phyloP scores from a whole-genome alignment of 306 rosid species.

The Cercis canadensis region DNA sequence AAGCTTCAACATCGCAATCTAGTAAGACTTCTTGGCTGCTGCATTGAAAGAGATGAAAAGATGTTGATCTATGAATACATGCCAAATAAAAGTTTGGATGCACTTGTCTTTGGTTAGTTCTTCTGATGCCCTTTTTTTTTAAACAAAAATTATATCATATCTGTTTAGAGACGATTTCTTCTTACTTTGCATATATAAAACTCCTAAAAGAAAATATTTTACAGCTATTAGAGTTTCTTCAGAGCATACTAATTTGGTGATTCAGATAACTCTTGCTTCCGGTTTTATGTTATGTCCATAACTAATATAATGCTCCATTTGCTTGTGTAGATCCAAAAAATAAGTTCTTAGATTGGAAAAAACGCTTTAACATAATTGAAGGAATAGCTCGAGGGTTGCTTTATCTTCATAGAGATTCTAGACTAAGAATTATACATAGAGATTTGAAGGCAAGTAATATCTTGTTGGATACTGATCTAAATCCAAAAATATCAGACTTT shows the following conservation, averaged over 20 bases:
- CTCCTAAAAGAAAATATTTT: too few species aligned
- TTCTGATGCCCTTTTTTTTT: neutral
- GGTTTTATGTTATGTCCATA: neutral
- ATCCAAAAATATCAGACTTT: slow-evolving; percentile 45
- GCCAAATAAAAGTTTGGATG: slow-evolving; percentile 43
- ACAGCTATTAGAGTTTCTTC: too few species aligned
- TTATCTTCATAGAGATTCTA: slow-evolving; percentile 43
- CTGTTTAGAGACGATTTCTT: slow-evolving; percentile 14
- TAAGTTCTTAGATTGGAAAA: slow-evolving; percentile 34
- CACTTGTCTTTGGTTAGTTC: slow-evolving; percentile 43
- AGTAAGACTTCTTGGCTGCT: slow-evolving; percentile 41
- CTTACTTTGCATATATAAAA: too few species aligned
- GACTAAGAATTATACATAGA: slow-evolving; percentile 36
- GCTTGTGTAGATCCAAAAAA: neutral
- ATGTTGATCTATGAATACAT: slow-evolving; percentile 45
- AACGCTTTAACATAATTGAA: slow-evolving; percentile 34
- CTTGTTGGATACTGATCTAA: slow-evolving; percentile 25
- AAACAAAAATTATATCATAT: too few species aligned
- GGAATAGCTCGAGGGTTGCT: slow-evolving; percentile 41
- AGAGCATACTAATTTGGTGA: neutral
- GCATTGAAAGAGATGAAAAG: slow-evolving; percentile 37
- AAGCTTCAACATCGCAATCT: slow-evolving; percentile 48
- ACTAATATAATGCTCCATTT: neutral
- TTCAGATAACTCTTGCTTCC: neutral
- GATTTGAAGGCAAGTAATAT: slow-evolving; percentile 42